Evolutionary conservation across 1,139 yeast genomes (phyloP), one percentile per base, ranked within the genome.

Genomic region (Suhomyces atakaporum): DNA sequence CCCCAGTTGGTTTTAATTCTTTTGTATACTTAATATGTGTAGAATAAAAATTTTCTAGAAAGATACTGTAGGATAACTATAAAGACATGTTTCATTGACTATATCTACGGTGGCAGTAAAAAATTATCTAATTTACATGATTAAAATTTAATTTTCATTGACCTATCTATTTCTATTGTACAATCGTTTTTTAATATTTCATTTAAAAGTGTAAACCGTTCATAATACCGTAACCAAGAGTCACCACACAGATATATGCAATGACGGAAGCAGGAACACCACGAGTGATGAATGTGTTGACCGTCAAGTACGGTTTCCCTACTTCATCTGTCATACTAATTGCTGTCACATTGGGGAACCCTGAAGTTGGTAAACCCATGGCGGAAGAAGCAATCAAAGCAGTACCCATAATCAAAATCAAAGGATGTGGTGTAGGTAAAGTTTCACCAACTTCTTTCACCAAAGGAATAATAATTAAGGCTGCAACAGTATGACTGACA

Each of bases 271-370:
- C 79, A 1, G 96, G 96, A 12, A 89, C 84, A 53, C 97, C 97
- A 46, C 95, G 73, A 12, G 84, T 81, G 40, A 90, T 86, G 55
- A 90, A 90, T 31, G 84, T 84, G 22, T 80, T 78, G 13, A 89
- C 97, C 1, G 89, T 79, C 48, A 90, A 64, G 56, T 90, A 90
- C 19, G 92, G 84, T 42, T 82, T 81, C 7, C 97, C 97, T 19
- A 88, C 75, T 53, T 87, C 96, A 59, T 90, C 96, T 6, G 88
- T 78, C 81, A 88, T 79, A 41, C 95, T 87, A 40, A 90, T 86
- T 2, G 97, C 97, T 0, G 97, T 89, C 28, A 90, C 96, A 51
- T 90, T 90, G 12, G 97, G 97, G 75, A 90, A 90, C 0, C 97
- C 97, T 1, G 95, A 85, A 0, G 97, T 90, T 18, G 97, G 97